phyloP scores from a whole-genome alignment of 108 stramenopile species.

The Schizochytrium sp. region DNA sequence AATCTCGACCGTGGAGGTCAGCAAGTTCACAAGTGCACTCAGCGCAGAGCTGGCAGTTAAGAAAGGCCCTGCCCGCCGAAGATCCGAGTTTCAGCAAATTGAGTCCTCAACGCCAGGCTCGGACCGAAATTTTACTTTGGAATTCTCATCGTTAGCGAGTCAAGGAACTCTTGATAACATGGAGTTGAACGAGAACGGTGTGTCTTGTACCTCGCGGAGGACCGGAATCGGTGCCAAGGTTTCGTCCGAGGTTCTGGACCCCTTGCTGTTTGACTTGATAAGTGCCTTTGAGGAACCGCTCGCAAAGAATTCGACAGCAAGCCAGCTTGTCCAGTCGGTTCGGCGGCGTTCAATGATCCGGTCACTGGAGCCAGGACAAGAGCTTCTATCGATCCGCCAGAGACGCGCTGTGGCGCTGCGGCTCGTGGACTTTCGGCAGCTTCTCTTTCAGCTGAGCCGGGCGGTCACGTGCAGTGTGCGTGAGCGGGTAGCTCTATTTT shows the following conservation, averaged over 20 bases:
- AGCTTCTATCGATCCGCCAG: background rate
- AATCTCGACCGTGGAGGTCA: background rate
- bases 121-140: too few species aligned
- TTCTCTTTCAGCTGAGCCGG: background rate
- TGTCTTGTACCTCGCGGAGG: too few species aligned
- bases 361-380: background rate
- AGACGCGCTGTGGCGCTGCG: background rate
- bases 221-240: too few species aligned
- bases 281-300: background rate
- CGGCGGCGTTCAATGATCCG: background rate
- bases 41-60: background rate
- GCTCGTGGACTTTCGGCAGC: constrained; percentile 1
- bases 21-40: background rate
- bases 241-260: background rate
- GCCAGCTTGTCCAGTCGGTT: background rate
- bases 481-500: background rate
- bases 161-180: too few species aligned
- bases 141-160: too few species aligned
- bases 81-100: too few species aligned
- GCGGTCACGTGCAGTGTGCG: background rate
- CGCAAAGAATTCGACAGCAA: background rate
- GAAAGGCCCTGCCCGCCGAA: background rate
- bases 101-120: too few species aligned
- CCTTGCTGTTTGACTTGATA: background rate
- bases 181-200: too few species aligned